Percentiles rank a stretch among this genome's conserved stretches.
Evolutionary conservation across 768 basidiomycete genomes (phyloP).

Genomic region (Lactarius vividus): DNA sequence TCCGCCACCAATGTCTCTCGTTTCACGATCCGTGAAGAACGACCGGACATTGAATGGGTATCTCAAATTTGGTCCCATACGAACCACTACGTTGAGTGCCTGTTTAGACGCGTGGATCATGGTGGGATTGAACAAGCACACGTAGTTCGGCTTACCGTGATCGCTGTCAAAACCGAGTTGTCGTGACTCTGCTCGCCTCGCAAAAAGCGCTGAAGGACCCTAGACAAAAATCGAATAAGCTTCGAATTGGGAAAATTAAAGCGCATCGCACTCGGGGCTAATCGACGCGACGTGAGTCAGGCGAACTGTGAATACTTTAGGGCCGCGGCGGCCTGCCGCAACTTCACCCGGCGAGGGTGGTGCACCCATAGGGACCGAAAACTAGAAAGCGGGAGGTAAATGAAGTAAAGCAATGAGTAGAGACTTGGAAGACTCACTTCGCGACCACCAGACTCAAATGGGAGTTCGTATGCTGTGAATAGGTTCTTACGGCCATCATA

Average conservation of each 20-base stretch:
- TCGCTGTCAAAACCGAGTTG: slow-evolving; percentile 62
- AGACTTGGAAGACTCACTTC: slow-evolving; percentile 42
- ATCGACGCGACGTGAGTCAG: slow-evolving; percentile 71
- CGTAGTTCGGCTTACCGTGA: slow-evolving; percentile 46
- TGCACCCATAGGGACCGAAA: slow-evolving; percentile 52
- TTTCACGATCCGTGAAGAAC: slow-evolving; percentile 63
- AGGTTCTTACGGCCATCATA: slow-evolving; percentile 82
- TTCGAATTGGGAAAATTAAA: slow-evolving; percentile 29
- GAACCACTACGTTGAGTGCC: slow-evolving; percentile 73
- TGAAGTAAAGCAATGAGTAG: slow-evolving; percentile 2
- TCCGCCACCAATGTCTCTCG: slow-evolving; percentile 55
- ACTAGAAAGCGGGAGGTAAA: slow-evolving; percentile 40
- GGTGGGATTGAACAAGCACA: not conserved
- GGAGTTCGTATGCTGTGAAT: slow-evolving; percentile 59
- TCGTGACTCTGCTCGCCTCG: slow-evolving; percentile 64
- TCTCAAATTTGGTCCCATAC: slow-evolving; percentile 69
- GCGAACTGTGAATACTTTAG: slow-evolving; percentile 65
- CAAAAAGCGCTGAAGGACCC: slow-evolving; percentile 63
- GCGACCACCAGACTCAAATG: slow-evolving; percentile 47
- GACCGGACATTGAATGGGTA: slow-evolving; percentile 74
- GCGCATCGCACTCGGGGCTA: slow-evolving; percentile 70
- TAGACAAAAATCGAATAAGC: slow-evolving; percentile 31
- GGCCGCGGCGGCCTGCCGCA: slow-evolving; percentile 35
- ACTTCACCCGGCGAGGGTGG: slow-evolving; percentile 27
- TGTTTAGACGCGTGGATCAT: slow-evolving; percentile 31